A percentile compares a stretch with the other conserved stretches of the same genome.
Conservation (phyloP, 306 rosid species). For the Vigna mungo region DNA sequence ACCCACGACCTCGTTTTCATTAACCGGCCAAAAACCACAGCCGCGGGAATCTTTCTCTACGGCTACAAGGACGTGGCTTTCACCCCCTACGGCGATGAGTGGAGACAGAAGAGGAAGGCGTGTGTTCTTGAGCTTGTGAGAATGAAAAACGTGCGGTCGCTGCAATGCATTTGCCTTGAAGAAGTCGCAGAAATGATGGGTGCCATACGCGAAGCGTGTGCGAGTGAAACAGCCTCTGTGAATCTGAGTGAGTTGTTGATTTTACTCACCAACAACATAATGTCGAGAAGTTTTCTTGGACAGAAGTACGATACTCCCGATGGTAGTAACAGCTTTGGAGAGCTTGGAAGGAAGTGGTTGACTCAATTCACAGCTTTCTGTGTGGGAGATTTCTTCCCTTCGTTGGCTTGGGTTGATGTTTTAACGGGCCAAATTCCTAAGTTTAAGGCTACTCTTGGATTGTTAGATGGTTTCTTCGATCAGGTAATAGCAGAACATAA, state of each 20-base stretch:
- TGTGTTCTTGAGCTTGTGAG: not conserved
- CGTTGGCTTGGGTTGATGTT: slow-evolving; percentile 42
- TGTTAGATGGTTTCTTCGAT: slow-evolving; percentile 34
- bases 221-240: not conserved
- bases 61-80: slow-evolving; percentile 26
- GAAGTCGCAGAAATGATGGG: slow-evolving; percentile 26
- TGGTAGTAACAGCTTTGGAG: not conserved
- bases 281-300: slow-evolving; percentile 37
- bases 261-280: slow-evolving; percentile 5
- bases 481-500: slow-evolving; percentile 22
- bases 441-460: slow-evolving; percentile 21
- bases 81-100: not conserved
- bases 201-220: slow-evolving; percentile 8
- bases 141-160: slow-evolving; percentile 19
- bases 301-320: slow-evolving; percentile 12
- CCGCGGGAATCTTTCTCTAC: slow-evolving; percentile 23
- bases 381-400: slow-evolving; percentile 41
- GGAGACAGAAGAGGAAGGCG: slow-evolving; percentile 29
- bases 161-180: slow-evolving; percentile 23
- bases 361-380: slow-evolving; percentile 11
- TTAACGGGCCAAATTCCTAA: not conserved
- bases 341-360: slow-evolving; percentile 26
- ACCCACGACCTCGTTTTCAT: slow-evolving; percentile 24
- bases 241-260: slow-evolving; percentile 35
- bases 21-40: not conserved